Conservation (phyloP, 148 eudicot species). For the Agrostemma githago region DNA sequence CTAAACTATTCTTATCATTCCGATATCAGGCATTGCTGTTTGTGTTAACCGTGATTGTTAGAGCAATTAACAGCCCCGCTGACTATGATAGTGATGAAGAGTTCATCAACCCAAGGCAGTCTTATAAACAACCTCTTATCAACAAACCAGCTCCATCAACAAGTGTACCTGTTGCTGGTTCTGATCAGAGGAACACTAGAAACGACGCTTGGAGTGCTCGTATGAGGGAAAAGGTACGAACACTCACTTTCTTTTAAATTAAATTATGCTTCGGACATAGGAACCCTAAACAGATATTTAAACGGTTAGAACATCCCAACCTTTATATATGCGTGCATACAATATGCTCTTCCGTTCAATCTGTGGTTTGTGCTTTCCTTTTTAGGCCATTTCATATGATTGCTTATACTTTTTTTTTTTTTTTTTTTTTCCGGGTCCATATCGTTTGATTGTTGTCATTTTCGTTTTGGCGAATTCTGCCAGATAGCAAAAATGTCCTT, state of each 20-base stretch:
- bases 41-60: slow-evolving; percentile 70
- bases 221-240: slow-evolving; percentile 86
- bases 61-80: slow-evolving; percentile 75
- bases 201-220: slow-evolving; percentile 99
- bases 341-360: not conserved
- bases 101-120: slow-evolving; percentile 76
- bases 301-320: not conserved
- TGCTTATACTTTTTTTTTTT: not conserved
- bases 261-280: not conserved
- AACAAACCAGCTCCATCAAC: slow-evolving; percentile 61
- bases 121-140: slow-evolving; percentile 77
- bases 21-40: slow-evolving; percentile 66
- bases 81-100: slow-evolving; percentile 98
- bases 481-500: not conserved
- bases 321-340: not conserved
- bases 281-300: not conserved
- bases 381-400: not conserved
- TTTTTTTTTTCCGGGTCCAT: not conserved
- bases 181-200: slow-evolving; percentile 71
- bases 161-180: slow-evolving; percentile 64
- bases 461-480: not conserved
- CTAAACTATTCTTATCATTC: slow-evolving; percentile 8
- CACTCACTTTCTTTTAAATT: not conserved
- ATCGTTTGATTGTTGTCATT: not conserved
- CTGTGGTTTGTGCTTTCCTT: not conserved